Evolutionary conservation across 441 rosid species (phyloP).

Genomic region (Flueggea neowawraea): DNA sequence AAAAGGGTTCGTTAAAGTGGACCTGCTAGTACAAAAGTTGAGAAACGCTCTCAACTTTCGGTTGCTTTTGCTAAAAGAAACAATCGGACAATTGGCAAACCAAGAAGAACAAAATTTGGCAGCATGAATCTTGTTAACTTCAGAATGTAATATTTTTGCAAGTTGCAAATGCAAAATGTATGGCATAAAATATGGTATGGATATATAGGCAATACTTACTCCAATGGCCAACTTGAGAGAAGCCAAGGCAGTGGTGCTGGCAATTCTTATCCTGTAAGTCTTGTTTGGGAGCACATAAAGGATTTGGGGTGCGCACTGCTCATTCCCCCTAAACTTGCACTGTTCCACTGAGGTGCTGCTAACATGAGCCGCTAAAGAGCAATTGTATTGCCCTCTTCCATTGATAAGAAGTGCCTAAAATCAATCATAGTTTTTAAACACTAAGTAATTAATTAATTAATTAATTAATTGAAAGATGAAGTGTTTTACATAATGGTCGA

Average conservation of each 20-base stretch:
- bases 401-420: slow-evolving; percentile 61
- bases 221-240: slow-evolving; percentile 70
- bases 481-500: too few relatives aligned
- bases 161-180: too few relatives aligned
- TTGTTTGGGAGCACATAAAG: slow-evolving; percentile 50
- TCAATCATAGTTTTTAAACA: not conserved
- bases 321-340: slow-evolving; percentile 45
- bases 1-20: too few relatives aligned
- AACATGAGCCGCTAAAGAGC: slow-evolving; percentile 56
- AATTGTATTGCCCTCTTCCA: slow-evolving; percentile 80
- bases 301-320: slow-evolving; percentile 59
- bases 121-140: too few relatives aligned
- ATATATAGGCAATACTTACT: slow-evolving; percentile 23
- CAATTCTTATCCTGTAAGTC: slow-evolving; percentile 63
- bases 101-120: too few relatives aligned
- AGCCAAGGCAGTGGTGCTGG: slow-evolving; percentile 71
- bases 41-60: too few relatives aligned
- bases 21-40: too few relatives aligned
- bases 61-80: too few relatives aligned
- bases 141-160: too few relatives aligned
- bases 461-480: too few relatives aligned
- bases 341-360: slow-evolving; percentile 20
- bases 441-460: not conserved
- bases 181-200: not conserved
- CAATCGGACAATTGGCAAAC: too few relatives aligned